Evolutionary conservation across 2,329 filamentous ascomycete species (phyloP).

Genomic region (Blastomyces silverae): DNA sequence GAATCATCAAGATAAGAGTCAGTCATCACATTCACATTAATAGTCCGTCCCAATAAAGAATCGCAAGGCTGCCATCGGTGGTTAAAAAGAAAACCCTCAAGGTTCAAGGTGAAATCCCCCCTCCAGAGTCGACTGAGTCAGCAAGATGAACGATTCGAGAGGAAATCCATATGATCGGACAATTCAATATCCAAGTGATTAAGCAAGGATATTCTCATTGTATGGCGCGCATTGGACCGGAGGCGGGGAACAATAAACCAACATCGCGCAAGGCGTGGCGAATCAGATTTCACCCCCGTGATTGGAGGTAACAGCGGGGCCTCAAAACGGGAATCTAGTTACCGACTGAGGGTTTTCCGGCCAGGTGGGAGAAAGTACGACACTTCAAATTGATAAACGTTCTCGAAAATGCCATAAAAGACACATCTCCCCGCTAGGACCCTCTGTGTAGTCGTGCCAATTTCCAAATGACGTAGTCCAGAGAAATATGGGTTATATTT

Average conservation of each 20-base stretch:
- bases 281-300: not conserved
- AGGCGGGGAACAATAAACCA: not conserved
- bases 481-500: not conserved
- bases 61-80: not conserved
- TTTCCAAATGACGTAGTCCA: constrained; percentile 1
- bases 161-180: not conserved
- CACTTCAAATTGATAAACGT: too few species aligned
- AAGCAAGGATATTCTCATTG: not conserved
- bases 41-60: not conserved
- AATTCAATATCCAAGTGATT: not conserved
- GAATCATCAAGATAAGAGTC: not conserved
- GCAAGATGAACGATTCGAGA: not conserved
- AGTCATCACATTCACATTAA: not conserved
- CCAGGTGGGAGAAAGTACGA: too few species aligned
- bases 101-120: not conserved
- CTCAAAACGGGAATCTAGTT: not conserved
- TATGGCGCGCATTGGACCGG: not conserved
- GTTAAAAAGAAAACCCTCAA: not conserved
- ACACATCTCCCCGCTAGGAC: not conserved
- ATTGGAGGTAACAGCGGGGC: not conserved
- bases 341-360: too few species aligned
- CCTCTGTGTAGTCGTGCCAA: not conserved
- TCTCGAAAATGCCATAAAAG: too few species aligned
- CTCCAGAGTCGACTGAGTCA: not conserved
- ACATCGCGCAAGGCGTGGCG: not conserved